Evolutionary conservation across 108 stramenopile genomes (phyloP), one percentile per base, ranked within the genome.

Genomic region (Asterionellopsis glacialis): DNA sequence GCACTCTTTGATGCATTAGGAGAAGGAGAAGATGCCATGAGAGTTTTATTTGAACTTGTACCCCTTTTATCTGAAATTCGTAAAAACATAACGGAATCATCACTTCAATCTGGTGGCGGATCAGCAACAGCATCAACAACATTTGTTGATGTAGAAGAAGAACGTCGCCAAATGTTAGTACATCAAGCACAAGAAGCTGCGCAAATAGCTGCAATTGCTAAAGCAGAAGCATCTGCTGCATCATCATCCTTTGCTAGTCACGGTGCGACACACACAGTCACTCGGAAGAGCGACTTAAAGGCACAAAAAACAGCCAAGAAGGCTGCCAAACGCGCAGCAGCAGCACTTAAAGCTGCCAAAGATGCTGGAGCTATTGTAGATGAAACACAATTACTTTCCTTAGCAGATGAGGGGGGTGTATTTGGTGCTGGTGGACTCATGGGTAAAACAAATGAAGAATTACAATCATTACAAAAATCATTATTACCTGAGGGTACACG

Each of bases 341-440:
- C 64, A 49, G 86, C 88, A 0, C 45, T 84, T 47, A 62, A 77
- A 28, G 57, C 65, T 22, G 91, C 91, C n/a, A 76, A 67, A 40
- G 76, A 81, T 39, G 88, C 86, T 12, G 91, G 91, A 50, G 91
- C 88, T 0, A 65, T 93, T 23, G 57, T 89, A 5, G 84, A 84
- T 24, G 77, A 76, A 50, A 59, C 63, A 22, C 81, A 80, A 26
- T 51, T 73, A n/a, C 51, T 67, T 2, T 51, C 23, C 50, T 61
- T 63, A 7, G 55, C 49, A 18, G 27, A 50, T 18, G 55, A 40
- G 45, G 55, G 59, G 1, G 14, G 1, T 24, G 21, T 26, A 49
- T 50, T 64, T 51, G 74, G 74, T 28, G 55, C 43, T 22, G 77
- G 69, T 24, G 79, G 71, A 13, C 53, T 65, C 28, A 61, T 71